Base-by-base conservation (phyloP, 2,329 filamentous ascomycete genomes). In the Aspergillus clavatus region DNA sequence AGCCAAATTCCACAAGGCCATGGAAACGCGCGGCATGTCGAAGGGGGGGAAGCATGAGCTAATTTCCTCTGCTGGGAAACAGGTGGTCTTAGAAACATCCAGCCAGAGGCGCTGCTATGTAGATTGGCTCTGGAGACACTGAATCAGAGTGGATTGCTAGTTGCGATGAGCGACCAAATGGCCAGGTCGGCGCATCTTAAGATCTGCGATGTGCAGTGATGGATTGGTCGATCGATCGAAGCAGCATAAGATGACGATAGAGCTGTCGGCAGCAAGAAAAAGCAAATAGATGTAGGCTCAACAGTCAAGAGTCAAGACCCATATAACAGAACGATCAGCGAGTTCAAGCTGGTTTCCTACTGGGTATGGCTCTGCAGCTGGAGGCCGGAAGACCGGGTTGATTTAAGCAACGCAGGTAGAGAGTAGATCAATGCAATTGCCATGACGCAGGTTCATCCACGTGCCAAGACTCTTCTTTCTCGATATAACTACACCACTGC, bases 11-110 rank as follows among this genome's bases (percentile, higher is more conserved):
- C 53, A 46, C 47, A 49, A 49, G 35, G 50, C 55, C 49, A 55
- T 49, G 53, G 53, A 44, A 54, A 59, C 46, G 42, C 29, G 38
- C 54, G 57, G 54, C 58, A 68, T 68, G 56, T 43, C 58, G 60
- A 45, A 54, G 43, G 49, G 50, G 51, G 46, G 52, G 51, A 49
- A 51, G 54, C 58, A 52, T 53, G 55, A 50, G 42, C 43, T 33
- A 52, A 48, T 44, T 42, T 58, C 50, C 42, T 51, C 53, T 55
- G 55, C 42, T 54, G 51, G 42, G 50, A 51, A 42, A 45, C 37
- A 42, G 51, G 46, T 47, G 45, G 47, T 42, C 52, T 52, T 45
- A 53, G 40, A 57, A 54, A 63, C 65, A 68, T 68, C 47, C 64
- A 65, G 62, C 52, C 51, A 43, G 28, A 10, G 14, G 2, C 5